Percentiles rank a stretch among this genome's conserved stretches.
phyloP scores from a whole-genome alignment of 129 eudicot genomes.

The Helianthus tuberosus region DNA sequence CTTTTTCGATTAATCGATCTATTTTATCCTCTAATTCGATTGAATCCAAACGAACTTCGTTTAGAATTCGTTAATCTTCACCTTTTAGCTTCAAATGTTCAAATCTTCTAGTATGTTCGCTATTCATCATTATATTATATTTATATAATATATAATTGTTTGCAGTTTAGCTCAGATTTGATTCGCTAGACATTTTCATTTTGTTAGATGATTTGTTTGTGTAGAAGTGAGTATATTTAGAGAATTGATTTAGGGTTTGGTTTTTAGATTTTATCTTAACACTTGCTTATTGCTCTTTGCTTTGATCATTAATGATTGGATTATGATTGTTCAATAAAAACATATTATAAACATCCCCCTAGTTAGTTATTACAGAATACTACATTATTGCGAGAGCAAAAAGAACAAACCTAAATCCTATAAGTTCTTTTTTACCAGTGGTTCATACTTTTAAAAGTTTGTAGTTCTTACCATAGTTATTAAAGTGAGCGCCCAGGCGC shows the following conservation, averaged over 20 bases:
- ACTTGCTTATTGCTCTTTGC: not conserved
- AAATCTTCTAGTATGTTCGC: not conserved
- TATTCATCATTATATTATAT: not conserved
- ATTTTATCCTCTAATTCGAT: conserved; percentile 12
- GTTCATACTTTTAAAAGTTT: no score
- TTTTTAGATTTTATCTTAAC: not conserved
- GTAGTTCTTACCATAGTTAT: no score
- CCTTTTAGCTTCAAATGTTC: not conserved
- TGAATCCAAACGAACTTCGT: conserved; percentile 19
- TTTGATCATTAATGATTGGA: not conserved
- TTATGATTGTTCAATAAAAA: not conserved
- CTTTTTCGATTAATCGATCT: not conserved
- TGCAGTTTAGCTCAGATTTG: conserved; percentile 11
- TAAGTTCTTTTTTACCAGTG: no score
- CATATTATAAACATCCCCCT: not conserved
- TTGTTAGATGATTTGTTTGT: conserved; percentile 4
- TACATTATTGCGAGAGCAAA: no score
- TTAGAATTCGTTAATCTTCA: not conserved
- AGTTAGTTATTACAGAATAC: not conserved
- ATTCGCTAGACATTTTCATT: conserved; percentile 1
- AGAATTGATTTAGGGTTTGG: not conserved
- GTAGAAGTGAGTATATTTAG: not conserved
- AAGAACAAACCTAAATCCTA: no score
- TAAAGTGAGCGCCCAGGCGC: no score
- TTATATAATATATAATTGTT: not conserved